Base-by-base conservation (phyloP, 257 asterid genomes). In the Lavandula angustifolia region DNA sequence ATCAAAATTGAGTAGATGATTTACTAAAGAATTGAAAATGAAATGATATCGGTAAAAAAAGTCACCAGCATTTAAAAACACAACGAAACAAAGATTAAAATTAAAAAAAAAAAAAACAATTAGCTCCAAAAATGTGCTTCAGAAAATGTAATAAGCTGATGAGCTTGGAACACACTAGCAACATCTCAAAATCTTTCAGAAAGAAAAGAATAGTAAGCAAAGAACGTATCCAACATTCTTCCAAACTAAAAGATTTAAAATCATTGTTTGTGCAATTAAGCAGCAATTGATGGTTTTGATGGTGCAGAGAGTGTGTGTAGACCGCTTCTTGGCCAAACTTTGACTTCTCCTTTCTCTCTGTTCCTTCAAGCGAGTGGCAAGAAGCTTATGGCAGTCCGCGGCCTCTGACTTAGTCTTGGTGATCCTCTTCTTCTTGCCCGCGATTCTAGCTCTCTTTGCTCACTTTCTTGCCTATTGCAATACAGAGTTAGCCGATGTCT, bases 371-470 rank as follows among this genome's bases (percentile, higher is more conserved):
- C 92, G 81, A 6, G 74, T 52, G 0, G 95, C 92, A n/a, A 87
- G 92, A 37, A 85, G 88, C 78, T 85, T 87, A 50, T 87, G 95
- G 80, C 84, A 87, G 9, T 87, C 95, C 0, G 79, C 85, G 5
- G 95, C 95, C 54, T 84, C 95, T 0, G 90, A 9, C 83, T 84
- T 84, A 40, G 95, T 89, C 82, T 87, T 87, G 11, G 80, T 84
- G 22, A 82, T 81, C 40, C 87, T 87, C 85, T 85, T 85, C 88
- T 87, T 87, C 80, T 87, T 87, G 3, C 82, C 84, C 0, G 95
- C 79, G 64, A 82, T 79, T 82, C 95, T 81, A 1, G 95, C 92
- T 44, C 92, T 79, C 86, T 84, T 84, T 87, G 80, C 95, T 87
- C 4, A 82, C 83, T 58, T 81, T 69, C 67, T 87, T 87, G 40